Evolutionary conservation across 345 rosid species (phyloP), one percentile per base, ranked within the genome.

Genomic region (Turritis glabra): DNA sequence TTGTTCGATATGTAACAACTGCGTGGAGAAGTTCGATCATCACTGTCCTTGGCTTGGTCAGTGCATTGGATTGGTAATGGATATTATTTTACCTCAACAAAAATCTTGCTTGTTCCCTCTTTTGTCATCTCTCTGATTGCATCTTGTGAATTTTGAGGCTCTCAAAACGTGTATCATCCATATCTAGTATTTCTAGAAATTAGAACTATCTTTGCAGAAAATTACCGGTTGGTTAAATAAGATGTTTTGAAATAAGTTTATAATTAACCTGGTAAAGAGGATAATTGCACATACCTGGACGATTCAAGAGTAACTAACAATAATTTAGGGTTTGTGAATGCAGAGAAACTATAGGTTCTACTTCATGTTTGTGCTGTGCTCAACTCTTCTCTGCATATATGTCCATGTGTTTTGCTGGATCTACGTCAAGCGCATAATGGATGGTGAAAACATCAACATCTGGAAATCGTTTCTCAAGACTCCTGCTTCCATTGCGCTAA

Each of bases 21-120:
- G 99, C 50, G 95, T 96, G n/a, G 86, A 96, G 61, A 89, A 85
- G 69, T 96, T 92, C 58, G 99, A 96, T 64, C 99, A 96, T 71
- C 99, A 96, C 78, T 96, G 99, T 82, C 98, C 99, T 82, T 96
- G 99, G 99, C 96, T 96, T 84, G 98, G 99, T 65, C 99, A 96
- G 61, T 96, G 99, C 81, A 88, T 96, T 65, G 98, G 99, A 82
- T 67, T 86, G 93, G 99, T 95, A 90, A 85, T 73, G 17, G 17
- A 35, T 44, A 35, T 77, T 65, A 35, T 79, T 56, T 60, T 62
- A 0, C 60, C 46, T 30, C 58, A 7, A 52, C 17, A 21, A 64
- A 41, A 25, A 0, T 48, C 17, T 51, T 61, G 41, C 7, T 23
- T 74, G 15, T 13, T 9, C 8, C 13, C 68, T 44, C 68, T 30